Evolutionary conservation across 805 yeast genomes (phyloP).

Genomic region (Lachancea waltii): DNA sequence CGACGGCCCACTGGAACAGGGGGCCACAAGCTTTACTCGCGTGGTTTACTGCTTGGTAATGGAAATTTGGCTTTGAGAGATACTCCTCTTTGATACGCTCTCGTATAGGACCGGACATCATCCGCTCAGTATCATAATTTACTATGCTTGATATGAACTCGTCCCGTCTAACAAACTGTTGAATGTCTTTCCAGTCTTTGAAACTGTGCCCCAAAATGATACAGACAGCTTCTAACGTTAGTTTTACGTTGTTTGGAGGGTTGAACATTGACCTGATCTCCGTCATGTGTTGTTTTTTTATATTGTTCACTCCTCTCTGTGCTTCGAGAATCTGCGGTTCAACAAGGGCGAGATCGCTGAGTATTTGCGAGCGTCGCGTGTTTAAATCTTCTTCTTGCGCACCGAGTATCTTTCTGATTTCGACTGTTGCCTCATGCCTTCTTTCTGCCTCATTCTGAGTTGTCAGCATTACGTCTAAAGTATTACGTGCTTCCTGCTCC

Average conservation of each 20-base stretch:
- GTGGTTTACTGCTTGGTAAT: slow-evolving; percentile 65
- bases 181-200: slow-evolving; percentile 74
- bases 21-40: slow-evolving; percentile 98
- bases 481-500: slow-evolving; percentile 60
- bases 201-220: slow-evolving; percentile 66
- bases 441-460: slow-evolving; percentile 93
- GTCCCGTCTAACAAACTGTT: slow-evolving; percentile 69
- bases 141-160: slow-evolving; percentile 84
- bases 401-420: slow-evolving; percentile 62
- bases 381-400: slow-evolving; percentile 59
- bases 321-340: slow-evolving; percentile 86
- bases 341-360: slow-evolving; percentile 61
- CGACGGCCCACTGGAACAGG: slow-evolving; percentile 77
- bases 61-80: slow-evolving; percentile 57
- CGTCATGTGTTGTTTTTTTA: slow-evolving; percentile 85
- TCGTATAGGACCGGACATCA: slow-evolving; percentile 49
- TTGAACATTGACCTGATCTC: slow-evolving; percentile 84
- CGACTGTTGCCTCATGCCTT: slow-evolving; percentile 76
- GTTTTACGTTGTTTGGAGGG: slow-evolving; percentile 83
- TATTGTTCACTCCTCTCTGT: slow-evolving; percentile 81
- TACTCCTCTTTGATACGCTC: slow-evolving; percentile 52
- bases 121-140: slow-evolving; percentile 55
- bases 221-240: slow-evolving; percentile 85
- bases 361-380: slow-evolving; percentile 46
- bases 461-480: slow-evolving; percentile 66